A percentile compares a stretch with the other conserved stretches of the same genome.
Conservation (phyloP, 2,329 filamentous ascomycete species). For the Penicillium corylophilum region DNA sequence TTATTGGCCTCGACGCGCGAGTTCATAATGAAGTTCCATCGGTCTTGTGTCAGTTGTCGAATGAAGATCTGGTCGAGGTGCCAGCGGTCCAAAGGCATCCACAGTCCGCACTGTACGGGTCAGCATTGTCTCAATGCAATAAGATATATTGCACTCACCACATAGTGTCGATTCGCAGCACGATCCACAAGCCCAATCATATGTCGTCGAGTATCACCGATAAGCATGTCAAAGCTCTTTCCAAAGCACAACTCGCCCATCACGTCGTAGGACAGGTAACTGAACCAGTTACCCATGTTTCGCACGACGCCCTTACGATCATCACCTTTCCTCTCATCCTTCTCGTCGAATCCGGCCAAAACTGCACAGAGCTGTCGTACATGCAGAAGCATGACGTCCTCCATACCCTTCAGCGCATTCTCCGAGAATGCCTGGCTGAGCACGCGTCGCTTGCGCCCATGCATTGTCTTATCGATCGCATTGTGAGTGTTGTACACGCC, state of each 20-base stretch:
- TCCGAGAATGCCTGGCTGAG: slow-evolving; percentile 72
- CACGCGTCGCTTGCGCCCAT: slow-evolving; percentile 69
- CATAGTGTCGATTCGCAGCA: slow-evolving; percentile 66
- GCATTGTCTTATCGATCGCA: slow-evolving; percentile 64
- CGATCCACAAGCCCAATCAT: slow-evolving; percentile 66
- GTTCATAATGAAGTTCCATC: slow-evolving; percentile 70
- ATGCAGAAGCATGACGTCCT: slow-evolving; percentile 65
- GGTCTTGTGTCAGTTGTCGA: slow-evolving; percentile 63
- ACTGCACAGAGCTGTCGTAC: slow-evolving; percentile 62
- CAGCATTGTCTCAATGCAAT: background rate
- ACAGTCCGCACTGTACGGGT: slow-evolving; percentile 62
- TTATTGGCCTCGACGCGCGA: slow-evolving; percentile 66
- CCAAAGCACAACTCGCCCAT: slow-evolving; percentile 54
- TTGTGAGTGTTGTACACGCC: slow-evolving; percentile 70
- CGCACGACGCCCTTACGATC: slow-evolving; percentile 27
- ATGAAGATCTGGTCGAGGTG: slow-evolving; percentile 68
- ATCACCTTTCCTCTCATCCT: slow-evolving; percentile 13
- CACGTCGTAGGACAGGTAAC: slow-evolving; percentile 51
- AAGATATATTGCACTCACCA: slow-evolving; percentile 51
- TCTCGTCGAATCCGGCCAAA: slow-evolving; percentile 21
- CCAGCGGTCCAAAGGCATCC: slow-evolving; percentile 66
- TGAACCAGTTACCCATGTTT: slow-evolving; percentile 41
- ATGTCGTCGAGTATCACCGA: slow-evolving; percentile 54
- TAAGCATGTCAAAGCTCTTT: slow-evolving; percentile 52
- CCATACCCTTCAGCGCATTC: slow-evolving; percentile 65